A percentile compares a stretch with the other conserved stretches of the same genome.
Evolutionary conservation across 2,329 filamentous ascomycete genomes (phyloP).

Genomic region (Dothidotthia symphoricarpi): DNA sequence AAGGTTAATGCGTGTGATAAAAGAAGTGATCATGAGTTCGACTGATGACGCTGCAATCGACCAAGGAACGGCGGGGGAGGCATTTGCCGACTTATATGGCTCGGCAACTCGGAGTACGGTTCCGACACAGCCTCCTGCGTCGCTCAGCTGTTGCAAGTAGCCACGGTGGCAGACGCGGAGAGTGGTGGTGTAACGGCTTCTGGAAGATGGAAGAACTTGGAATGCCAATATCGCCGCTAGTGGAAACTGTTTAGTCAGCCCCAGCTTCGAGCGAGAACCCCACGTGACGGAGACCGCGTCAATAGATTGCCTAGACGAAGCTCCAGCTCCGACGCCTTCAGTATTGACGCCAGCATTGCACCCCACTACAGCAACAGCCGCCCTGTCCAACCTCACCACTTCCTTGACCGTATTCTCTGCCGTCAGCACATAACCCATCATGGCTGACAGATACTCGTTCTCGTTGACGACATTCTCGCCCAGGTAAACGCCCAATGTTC

Average conservation of each 20-base stretch:
- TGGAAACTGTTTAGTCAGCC: background rate
- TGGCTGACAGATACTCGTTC: slow-evolving; percentile 99
- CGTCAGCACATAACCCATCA: slow-evolving; percentile 43
- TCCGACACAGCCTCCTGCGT: slow-evolving; percentile 19
- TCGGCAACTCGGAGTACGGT: slow-evolving; percentile 17
- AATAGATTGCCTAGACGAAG: slow-evolving; percentile 18
- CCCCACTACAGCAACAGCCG: slow-evolving; percentile 9
- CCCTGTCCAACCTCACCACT: slow-evolving; percentile 1
- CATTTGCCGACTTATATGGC: slow-evolving; percentile 20
- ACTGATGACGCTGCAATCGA: slow-evolving; percentile 20
- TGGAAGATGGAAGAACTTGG: too few relatives aligned
- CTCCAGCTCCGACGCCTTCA: slow-evolving; percentile 31
- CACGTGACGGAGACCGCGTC: slow-evolving; percentile 1
- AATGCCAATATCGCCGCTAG: too few relatives aligned
- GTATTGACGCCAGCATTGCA: slow-evolving; percentile 11
- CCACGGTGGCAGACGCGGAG: slow-evolving; percentile 32
- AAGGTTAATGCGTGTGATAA: slow-evolving; percentile 18
- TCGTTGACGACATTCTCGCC: slow-evolving; percentile 99
- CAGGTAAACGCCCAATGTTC: slow-evolving; percentile 63
- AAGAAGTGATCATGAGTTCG: slow-evolving; percentile 17
- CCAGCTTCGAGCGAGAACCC: background rate
- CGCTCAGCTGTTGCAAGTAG: slow-evolving; percentile 18
- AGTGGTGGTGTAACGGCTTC: slow-evolving; percentile 6
- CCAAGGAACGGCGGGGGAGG: slow-evolving; percentile 19
- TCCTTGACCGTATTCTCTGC: slow-evolving; percentile 1